Conservation (phyloP, 2,329 filamentous ascomycete genomes). For the Colletotrichum sojae region DNA sequence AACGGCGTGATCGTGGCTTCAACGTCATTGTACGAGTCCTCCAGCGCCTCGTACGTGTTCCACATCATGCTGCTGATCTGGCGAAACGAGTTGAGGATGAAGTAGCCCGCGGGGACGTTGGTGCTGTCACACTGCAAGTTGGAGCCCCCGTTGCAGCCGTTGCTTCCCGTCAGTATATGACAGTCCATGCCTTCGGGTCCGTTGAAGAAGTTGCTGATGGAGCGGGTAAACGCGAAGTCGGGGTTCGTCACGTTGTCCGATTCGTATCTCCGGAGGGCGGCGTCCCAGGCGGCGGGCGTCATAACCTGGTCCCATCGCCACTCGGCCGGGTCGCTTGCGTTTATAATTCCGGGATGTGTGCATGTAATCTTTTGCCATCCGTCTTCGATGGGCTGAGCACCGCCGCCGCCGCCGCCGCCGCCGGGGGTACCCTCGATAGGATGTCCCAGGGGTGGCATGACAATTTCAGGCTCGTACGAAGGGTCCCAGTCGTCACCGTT, state of each 20-base stretch:
- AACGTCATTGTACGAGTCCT: not conserved
- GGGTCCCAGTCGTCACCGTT: conserved; percentile 1
- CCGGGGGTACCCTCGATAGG: not conserved
- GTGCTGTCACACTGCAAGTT: conserved; percentile 3
- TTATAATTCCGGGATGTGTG: not conserved
- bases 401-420: not conserved
- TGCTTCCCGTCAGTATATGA: not conserved
- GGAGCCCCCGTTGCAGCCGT: conserved; percentile 5
- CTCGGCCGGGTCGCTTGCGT: not conserved
- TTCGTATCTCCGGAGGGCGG: not conserved
- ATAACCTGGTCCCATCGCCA: conserved; percentile 1
- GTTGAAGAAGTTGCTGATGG: conserved; percentile 19
- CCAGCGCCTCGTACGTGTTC: not conserved
- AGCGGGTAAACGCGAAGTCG: conserved; percentile 5
- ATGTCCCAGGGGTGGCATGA: conserved; percentile 3
- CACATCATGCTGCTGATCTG: not conserved
- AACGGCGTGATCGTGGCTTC: not conserved
- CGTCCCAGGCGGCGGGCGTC: not conserved
- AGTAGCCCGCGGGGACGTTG: conserved; percentile 10
- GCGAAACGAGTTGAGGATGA: conserved; percentile 15
- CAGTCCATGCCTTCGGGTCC: conserved; percentile 8
- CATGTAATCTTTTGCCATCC: not conserved
- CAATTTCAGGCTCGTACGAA: conserved; percentile 1
- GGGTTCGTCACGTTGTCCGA: not conserved
- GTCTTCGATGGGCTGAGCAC: not conserved